A percentile compares a stretch with the other conserved stretches of the same genome.
These are phyloP conservation scores for Chlorella sp. DNA, from an alignment of 139 green algal genomes.

Conservation along the genomic window DNA sequence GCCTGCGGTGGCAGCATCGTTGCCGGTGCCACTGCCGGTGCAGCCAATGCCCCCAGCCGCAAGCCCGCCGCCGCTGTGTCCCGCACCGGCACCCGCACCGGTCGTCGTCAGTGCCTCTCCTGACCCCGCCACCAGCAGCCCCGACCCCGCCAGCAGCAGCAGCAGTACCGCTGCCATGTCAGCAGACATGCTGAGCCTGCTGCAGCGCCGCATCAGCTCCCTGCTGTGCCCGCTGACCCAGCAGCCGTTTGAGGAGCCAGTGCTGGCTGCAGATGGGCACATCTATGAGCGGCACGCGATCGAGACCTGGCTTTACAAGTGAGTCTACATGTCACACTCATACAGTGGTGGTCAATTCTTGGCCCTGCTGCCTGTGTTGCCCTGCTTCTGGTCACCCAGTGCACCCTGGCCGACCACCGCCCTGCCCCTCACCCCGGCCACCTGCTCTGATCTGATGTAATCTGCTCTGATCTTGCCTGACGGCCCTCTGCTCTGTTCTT, in stretches of 20 bases:
- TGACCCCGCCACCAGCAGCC: background rate
- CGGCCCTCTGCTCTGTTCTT: too few species aligned
- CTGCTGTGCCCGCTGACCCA: conserved; percentile 39
- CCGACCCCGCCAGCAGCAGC: background rate
- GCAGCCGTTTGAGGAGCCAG: conserved; percentile 46
- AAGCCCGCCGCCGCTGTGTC: background rate
- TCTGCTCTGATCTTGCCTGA: too few species aligned
- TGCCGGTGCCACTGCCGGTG: background rate
- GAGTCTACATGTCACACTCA: background rate
- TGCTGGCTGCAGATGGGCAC: conserved; percentile 52
- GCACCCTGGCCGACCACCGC: too few species aligned
- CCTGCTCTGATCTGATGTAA: too few species aligned
- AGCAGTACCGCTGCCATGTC: background rate
- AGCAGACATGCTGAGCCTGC: background rate
- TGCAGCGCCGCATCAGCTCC: background rate
- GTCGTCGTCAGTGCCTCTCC: background rate
- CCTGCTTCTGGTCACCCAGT: background rate
- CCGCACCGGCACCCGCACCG: too few species aligned
- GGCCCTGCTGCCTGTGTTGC: too few species aligned
- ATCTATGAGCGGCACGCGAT: conserved; percentile 54
- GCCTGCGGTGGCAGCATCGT: background rate
- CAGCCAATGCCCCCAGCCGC: too few species aligned
- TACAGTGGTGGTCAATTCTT: too few species aligned
- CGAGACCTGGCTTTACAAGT: conserved; percentile 41
- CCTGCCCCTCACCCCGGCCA: background rate